Evolutionary conservation across 495 filamentous ascomycete genomes (phyloP), one percentile per base, ranked within the genome.

Genomic region (Cenococcum geophilum): DNA sequence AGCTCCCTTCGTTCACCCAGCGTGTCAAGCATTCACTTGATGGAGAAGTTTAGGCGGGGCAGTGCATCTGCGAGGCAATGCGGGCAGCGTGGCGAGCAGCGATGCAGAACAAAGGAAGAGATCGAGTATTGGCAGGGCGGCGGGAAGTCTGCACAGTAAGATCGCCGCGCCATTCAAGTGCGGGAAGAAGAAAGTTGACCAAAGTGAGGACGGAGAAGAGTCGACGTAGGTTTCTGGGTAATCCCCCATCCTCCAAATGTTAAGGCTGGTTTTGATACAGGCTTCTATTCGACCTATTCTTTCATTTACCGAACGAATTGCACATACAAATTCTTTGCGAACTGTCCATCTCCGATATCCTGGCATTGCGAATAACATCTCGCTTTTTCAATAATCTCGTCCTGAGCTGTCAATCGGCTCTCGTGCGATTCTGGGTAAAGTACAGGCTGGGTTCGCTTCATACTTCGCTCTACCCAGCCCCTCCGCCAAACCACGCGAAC

Each of bases 361-460:
- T 66, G 8, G 35, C 63, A 11, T 42, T 69, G 2, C 63, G 66
- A 16, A 43, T 42, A 27, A 63, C 66, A 0, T 66, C 34, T 20
- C 66, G 50, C 22, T 48, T 63, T 1, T 43, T 62, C 22, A 62
- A 63, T 47, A 56, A 60, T 21, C 27, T 69, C 32, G 52, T 69
- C 34, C 6, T 57, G 9, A 18, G 20, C 27, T 66, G 63, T 40
- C 59, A 63, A 12, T 23, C 63, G 12, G 4, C 63, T 1, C 49
- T 69, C 20, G 66, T 69, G 25, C 66, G 66, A 11, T 61, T 53
- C 57, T 69, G 63, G 62, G 57, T 53, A n/a, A 52, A 54, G 34
- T 37, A 54, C 42, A 40, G 49, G 23, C 22, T 69, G 43, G 60
- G 60, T 2, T 43, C 55, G 14, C 57, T 66, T 11, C 59, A 69